Evolutionary conservation across 345 rosid species (phyloP).

Genomic region (Cochlearia excelsa): DNA sequence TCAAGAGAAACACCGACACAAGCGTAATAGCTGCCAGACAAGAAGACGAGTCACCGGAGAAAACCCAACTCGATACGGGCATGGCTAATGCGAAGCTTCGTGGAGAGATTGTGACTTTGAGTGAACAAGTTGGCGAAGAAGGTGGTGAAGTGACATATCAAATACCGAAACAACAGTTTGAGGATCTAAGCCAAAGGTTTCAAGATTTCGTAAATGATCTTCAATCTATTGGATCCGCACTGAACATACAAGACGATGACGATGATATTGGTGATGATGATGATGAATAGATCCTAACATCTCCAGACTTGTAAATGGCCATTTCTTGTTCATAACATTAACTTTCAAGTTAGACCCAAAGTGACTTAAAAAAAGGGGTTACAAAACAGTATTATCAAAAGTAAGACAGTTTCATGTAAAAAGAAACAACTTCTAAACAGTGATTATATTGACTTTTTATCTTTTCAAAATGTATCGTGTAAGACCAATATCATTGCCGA

Average conservation of each 20-base stretch:
- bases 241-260: conserved; percentile 3
- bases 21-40: not conserved
- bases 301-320: too few species aligned
- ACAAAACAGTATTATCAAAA: too few species aligned
- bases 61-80: not conserved
- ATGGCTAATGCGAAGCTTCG: conserved; percentile 1
- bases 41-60: conserved; percentile 14
- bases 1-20: conserved; percentile 15
- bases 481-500: too few species aligned
- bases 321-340: too few species aligned
- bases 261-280: too few species aligned
- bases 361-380: too few species aligned
- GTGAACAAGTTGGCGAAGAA: conserved; percentile 22
- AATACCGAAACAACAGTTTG: conserved; percentile 26
- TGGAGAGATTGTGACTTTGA: conserved; percentile 9
- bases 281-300: too few species aligned
- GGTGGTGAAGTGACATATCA: conserved; percentile 25
- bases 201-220: conserved; percentile 21
- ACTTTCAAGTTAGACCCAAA: too few species aligned
- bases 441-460: too few species aligned
- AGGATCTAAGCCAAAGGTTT: conserved; percentile 20
- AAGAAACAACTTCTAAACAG: too few species aligned
- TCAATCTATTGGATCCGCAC: conserved; percentile 25
- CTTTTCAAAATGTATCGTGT: too few species aligned
- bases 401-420: too few species aligned